Base-by-base conservation (phyloP, 225 moss, liverwort and hornwort genomes). In the Anthoceros angustus region DNA sequence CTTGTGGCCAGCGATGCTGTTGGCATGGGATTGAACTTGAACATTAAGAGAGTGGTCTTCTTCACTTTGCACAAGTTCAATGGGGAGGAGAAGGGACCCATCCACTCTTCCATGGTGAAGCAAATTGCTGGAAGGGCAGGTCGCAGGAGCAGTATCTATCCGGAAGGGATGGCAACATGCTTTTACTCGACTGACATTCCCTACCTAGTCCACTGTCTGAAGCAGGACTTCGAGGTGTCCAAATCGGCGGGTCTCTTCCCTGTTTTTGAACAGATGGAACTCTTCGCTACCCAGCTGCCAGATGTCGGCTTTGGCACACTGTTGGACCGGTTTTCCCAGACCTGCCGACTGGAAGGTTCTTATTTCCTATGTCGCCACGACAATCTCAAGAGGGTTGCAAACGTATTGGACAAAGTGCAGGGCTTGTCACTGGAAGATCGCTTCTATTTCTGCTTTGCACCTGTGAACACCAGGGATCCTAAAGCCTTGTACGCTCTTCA, bases 101-200 rank as follows among this genome's bases (percentile, higher is more conserved):
- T 98, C 63, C 77, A 82, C 25, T 77, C 92, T 67, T 69, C 98
- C 69, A 88, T 89, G 83, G 89, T 98, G 69, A 98, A 98, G 72
- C 98, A 98, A 77, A 98, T 98, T 66, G 92, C 98, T 65, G 95
- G 98, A 45, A 84, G 98, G 76, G 98, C 92, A 21, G 98, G 98
- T 15, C 92, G 98, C 9, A 84, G 92, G 23, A 87, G 87, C 38
- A 98, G 98, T 73, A 70, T 84, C 15, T 92, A 87, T 64, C 98
- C 98, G 42, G 87, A 98, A 65, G 98, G 98, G 72, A 73, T 92
- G 6, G 92, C 98, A 9, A 98, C 98, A 42, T 71, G 92, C 8
- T 98, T 98, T 65, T 98, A 89, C 70, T 82, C 89, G 41, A 85
- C 92, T 73, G 98, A 98, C 55, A 40, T 89, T 61, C 42, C 64